Evolutionary conservation across 2,329 filamentous ascomycete species (phyloP), one percentile per base, ranked within the genome.

Genomic region (Bipolaris victoriae): DNA sequence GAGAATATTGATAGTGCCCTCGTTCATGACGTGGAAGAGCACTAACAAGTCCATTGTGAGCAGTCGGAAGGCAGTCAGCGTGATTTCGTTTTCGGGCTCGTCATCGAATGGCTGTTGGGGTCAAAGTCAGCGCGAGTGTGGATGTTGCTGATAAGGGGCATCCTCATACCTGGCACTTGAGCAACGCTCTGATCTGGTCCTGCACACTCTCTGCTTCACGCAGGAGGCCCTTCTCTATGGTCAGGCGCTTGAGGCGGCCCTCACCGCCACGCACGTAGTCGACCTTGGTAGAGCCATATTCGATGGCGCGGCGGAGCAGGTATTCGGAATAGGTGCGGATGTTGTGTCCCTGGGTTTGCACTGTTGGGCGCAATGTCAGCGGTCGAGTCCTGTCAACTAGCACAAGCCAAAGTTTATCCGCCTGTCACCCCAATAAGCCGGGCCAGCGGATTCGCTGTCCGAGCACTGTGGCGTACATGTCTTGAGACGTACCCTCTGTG

Each of bases 71-170:
- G 96, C 93, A 9, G 92, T 96, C 65, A 98, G 84, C 9, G 92
- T 96, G 66, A 99, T 98, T 77, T 99, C 95, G 73, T 98, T 99
- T 74, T 97, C 93, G 7, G 90, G 88, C 68, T 98, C 95, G 62
- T 89, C 86, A 49, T 92, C 89, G 72, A 98, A 85, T 49, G 97
- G 87, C 91, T 93, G 71, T 29, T 26, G 3, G 11, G 22, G 15
- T 29, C 9, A 36, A 11, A 35, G 35, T 49, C 22, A 39, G 46
- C 15, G 15, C 33, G n/a, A 18, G 5, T 29, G 46, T 9, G 4
- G 9, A n/a, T 26, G 10, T 16, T n/a, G 15, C 6, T 16, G 3
- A 16, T 9, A 24, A n/a, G 11, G n/a, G 20, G 20, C 24, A 20
- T 36, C 15, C 36, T 49, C 22, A 66, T 80, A 95, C 91, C 77